Percentiles rank a stretch among this genome's conserved stretches.
Evolutionary conservation across 2,329 filamentous ascomycete species (phyloP).

Genomic region (Penicillium sp.): DNA sequence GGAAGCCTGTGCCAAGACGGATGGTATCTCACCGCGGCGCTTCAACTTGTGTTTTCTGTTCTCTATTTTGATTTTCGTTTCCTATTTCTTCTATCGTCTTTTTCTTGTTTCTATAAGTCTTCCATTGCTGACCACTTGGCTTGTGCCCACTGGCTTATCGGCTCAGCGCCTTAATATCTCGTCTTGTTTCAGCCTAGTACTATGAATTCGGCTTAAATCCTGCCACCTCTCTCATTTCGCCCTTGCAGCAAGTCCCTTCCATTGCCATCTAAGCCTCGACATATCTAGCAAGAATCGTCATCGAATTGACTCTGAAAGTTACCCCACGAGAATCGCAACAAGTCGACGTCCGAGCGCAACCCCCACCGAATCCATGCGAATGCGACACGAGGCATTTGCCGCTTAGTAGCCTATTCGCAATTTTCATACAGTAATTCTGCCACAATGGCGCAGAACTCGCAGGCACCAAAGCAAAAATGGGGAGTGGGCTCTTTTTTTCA

Average conservation of each 20-base stretch:
- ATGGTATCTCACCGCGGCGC: conserved; percentile 12
- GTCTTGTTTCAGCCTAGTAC: conserved; percentile 11
- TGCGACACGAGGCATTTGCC: conserved; percentile 18
- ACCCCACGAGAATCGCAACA: neutral
- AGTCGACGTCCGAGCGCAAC: conserved; percentile 12
- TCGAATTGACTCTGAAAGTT: neutral
- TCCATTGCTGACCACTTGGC: neutral
- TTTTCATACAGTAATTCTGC: neutral
- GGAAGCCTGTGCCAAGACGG: conserved; percentile 27
- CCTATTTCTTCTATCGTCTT: neutral
- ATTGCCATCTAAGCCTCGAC: neutral
- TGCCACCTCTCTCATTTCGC: conserved; percentile 9
- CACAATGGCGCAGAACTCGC: conserved; percentile 36
- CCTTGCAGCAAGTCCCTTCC: neutral
- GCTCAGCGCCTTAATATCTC: conserved; percentile 6
- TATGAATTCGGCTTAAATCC: conserved; percentile 3
- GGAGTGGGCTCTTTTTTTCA: conserved; percentile 69
- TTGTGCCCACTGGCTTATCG: neutral
- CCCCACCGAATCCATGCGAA: conserved; percentile 23
- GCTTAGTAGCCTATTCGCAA: conserved; percentile 18
- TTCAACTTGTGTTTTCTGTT: conserved; percentile 6
- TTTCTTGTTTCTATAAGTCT: neutral
- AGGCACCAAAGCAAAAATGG: conserved; percentile 62
- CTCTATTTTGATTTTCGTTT: neutral
- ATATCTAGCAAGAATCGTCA: neutral